Percentiles rank a stretch among this genome's conserved stretches.
These are phyloP conservation scores for Naganishia vishniacii DNA, from an alignment of 768 basidiomycete species.

Conservation along the genomic window DNA sequence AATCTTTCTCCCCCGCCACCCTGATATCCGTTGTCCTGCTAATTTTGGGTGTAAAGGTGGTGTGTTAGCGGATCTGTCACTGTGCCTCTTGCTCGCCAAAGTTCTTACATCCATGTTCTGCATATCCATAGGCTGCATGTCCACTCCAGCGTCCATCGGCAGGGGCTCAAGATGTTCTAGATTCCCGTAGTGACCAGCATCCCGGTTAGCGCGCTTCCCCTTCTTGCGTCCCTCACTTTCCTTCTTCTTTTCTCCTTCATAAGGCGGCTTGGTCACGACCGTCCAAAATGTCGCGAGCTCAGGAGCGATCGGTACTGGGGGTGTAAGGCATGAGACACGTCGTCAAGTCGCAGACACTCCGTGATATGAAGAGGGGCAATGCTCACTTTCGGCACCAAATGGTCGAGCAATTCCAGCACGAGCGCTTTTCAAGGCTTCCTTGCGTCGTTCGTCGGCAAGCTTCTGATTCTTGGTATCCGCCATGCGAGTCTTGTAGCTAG, in stretches of 20 bases:
- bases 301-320: neutral
- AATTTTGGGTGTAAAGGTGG: neutral
- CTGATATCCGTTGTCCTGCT: neutral
- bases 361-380: neutral
- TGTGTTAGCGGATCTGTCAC: neutral
- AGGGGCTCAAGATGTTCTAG: neutral
- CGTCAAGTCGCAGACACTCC: too few species aligned
- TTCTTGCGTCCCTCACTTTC: neutral
- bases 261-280: neutral
- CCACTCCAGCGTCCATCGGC: neutral
- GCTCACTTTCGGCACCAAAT: neutral
- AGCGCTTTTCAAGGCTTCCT: neutral
- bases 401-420: constrained; percentile 7
- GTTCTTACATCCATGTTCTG: neutral
- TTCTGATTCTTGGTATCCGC: neutral
- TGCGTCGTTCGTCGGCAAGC: constrained; percentile 1
- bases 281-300: constrained; percentile 2
- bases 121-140: neutral
- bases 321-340: neutral
- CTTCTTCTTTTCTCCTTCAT: neutral
- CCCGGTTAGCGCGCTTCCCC: neutral
- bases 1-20: neutral
- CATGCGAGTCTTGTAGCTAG: constrained; percentile 16
- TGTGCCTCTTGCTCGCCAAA: too few species aligned
- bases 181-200: neutral